Base-by-base conservation (phyloP, 169 alveolate genomes). In the Toxoplasma gondii region DNA sequence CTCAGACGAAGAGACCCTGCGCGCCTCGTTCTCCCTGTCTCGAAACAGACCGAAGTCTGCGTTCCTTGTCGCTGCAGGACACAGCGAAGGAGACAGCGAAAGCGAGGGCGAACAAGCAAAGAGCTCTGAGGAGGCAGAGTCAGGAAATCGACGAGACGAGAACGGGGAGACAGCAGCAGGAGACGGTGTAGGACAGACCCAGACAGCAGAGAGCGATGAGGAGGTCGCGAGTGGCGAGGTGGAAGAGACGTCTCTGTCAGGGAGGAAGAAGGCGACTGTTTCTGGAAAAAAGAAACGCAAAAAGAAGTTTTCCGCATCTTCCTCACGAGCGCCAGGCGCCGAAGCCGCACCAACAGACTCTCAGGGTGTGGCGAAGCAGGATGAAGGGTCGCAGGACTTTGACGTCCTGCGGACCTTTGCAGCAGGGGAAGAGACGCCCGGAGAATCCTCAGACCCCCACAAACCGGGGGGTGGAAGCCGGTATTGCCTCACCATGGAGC, bases 401-500 rank as follows among this genome's bases (percentile, higher is more conserved):
- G 1, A 27, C 74, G 7, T 19, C 74, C 19, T 53, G 27, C 4
- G 74, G 74, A 7, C 74, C 7, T 12, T 19, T n/a, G 43, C 86
- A 17, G 38, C 86, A 12, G 22, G 31, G 29, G 69, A n/a, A 0
- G 67, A 0, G 58, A 86, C 41, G 34, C 39, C 24, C 39, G 86
- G 58, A 58, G 67, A n/a, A 24, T 64, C 92, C 29, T 17, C 49
- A 12, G 39, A 78, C 10, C 39, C 92, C 43, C 64, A 88, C 36
- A 81, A 34, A 7, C 36, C 92, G 27, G 45, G 9, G 64, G 64
- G 69, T 4, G 29, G 83, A 88, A 69, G 34, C 19, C 80, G 67
- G 38, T 80, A 80, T 39, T 92, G 94, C 49, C 87, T 92, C n/a
- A 5, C 58, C 29, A 84, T 92, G 92, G 92, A 92, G 39, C 41